These are phyloP conservation scores for Carallia pectinifolia DNA, from an alignment of 345 rosid genomes.

Conservation along the genomic window DNA sequence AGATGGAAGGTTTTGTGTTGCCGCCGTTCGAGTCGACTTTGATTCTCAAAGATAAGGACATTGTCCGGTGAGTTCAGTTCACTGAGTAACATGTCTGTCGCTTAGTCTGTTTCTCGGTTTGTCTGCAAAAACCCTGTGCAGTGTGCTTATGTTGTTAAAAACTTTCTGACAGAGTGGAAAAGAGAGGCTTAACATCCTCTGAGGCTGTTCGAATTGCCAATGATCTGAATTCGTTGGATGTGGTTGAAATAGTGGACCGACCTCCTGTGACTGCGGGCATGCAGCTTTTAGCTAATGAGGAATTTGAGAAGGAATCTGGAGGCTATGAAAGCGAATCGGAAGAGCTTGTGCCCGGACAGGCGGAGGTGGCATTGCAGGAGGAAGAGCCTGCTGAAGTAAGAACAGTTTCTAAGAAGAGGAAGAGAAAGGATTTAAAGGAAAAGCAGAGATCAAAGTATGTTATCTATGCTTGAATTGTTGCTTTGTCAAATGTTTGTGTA, in stretches of 20 bases:
- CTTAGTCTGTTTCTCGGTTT: no score
- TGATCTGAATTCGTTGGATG: slow-evolving; percentile 33
- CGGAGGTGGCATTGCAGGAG: slow-evolving; percentile 14
- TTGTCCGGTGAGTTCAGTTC: slow-evolving; percentile 53
- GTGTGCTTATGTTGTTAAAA: slow-evolving; percentile 1
- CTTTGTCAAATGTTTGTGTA: no score
- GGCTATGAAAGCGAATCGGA: slow-evolving; percentile 63
- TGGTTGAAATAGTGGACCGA: slow-evolving; percentile 36
- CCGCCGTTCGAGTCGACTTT: slow-evolving; percentile 83
- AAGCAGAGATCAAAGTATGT: slow-evolving; percentile 62
- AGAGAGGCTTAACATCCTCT: slow-evolving; percentile 33
- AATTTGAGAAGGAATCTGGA: slow-evolving; percentile 58
- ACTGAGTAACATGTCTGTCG: no score
- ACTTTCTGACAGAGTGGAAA: slow-evolving; percentile 52
- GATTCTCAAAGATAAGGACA: slow-evolving; percentile 74
- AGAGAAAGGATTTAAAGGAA: slow-evolving; percentile 67
- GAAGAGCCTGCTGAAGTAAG: slow-evolving; percentile 35
- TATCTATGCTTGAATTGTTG: no score
- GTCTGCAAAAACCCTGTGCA: neutral
- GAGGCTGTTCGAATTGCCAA: slow-evolving; percentile 29
- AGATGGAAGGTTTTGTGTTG: slow-evolving; percentile 94
- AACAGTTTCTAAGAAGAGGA: slow-evolving; percentile 67
- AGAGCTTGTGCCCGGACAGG: slow-evolving; percentile 36
- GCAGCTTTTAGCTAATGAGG: slow-evolving; percentile 69
- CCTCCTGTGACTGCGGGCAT: slow-evolving; percentile 26